A percentile compares a stretch with the other conserved stretches of the same genome.
Conservation (phyloP, 2,329 filamentous ascomycete species). For the Penicillium sp. region DNA sequence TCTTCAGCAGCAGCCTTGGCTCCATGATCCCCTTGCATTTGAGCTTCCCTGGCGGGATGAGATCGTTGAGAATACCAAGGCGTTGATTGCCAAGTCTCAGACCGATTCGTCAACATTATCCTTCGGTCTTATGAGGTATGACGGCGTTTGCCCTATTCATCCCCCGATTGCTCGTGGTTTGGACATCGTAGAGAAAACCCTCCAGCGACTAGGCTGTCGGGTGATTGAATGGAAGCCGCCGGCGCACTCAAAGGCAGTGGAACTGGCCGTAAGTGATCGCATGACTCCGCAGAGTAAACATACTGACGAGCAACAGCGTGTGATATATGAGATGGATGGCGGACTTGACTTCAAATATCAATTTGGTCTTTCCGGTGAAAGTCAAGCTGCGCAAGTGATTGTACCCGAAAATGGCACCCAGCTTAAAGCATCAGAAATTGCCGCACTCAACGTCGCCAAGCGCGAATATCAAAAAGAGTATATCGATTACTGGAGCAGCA, state of each 20-base stretch:
- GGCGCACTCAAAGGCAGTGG: slow-evolving; percentile 43
- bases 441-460: slow-evolving; percentile 54
- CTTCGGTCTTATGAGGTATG: slow-evolving; percentile 57
- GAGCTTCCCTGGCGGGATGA: slow-evolving; percentile 66
- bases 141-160: slow-evolving; percentile 54
- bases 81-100: slow-evolving; percentile 41
- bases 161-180: slow-evolving; percentile 61
- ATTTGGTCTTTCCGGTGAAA: slow-evolving; percentile 58
- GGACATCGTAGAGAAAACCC: slow-evolving; percentile 50
- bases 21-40: slow-evolving; percentile 64
- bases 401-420: slow-evolving; percentile 33
- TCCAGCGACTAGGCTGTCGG: slow-evolving; percentile 57
- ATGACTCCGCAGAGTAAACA: slow-evolving; percentile 21
- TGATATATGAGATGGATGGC: slow-evolving; percentile 45
- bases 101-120: slow-evolving; percentile 44
- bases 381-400: slow-evolving; percentile 47
- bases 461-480: slow-evolving; percentile 60
- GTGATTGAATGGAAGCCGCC: slow-evolving; percentile 63
- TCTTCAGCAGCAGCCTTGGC: slow-evolving; percentile 63
- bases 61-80: slow-evolving; percentile 34
- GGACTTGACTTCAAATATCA: slow-evolving; percentile 54
- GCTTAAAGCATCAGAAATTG: slow-evolving; percentile 46
- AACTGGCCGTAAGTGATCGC: slow-evolving; percentile 37
- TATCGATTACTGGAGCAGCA: slow-evolving; percentile 66
- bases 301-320: slow-evolving; percentile 22